These are phyloP conservation scores for Cercospora sp. DNA, from an alignment of 2,329 filamentous ascomycete species.

Conservation along the genomic window DNA sequence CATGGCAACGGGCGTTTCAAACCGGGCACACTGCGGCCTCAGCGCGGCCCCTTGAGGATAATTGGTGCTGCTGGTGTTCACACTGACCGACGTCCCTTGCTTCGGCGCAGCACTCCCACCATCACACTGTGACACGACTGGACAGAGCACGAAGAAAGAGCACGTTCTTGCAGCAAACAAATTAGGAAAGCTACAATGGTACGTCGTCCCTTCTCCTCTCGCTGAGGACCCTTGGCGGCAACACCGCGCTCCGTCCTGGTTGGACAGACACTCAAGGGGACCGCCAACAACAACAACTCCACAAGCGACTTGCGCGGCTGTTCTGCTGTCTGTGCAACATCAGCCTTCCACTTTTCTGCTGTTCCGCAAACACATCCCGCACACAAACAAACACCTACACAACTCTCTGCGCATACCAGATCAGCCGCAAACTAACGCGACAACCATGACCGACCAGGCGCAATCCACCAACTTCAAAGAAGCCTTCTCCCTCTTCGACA, in stretches of 20 bases:
- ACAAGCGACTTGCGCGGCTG: background rate
- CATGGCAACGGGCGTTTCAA: conserved; percentile 4
- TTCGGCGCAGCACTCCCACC: background rate
- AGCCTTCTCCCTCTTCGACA: conserved; percentile 99
- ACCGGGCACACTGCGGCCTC: conserved; percentile 12
- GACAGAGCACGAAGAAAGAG: background rate
- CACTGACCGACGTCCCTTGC: conserved; percentile 7
- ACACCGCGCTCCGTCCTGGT: conserved; percentile 1
- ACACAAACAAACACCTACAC: background rate
- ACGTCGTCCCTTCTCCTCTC: conserved; percentile 1
- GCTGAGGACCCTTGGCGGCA: background rate
- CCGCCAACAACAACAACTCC: background rate
- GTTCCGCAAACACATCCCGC: background rate
- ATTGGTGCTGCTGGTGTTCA: background rate
- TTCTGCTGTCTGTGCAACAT: background rate
- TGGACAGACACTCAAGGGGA: background rate
- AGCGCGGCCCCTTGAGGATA: conserved; percentile 6
- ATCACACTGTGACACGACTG: background rate
- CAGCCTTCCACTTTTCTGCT: background rate
- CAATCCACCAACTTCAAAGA: conserved; percentile 99
- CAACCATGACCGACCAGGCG: conserved; percentile 52
- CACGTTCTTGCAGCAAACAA: background rate
- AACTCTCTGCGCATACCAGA: background rate
- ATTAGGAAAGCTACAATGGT: conserved; percentile 7
- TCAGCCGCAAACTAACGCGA: conserved; percentile 20